Evolutionary conservation across 2,329 filamentous ascomycete species (phyloP).

Genomic region (Talaromyces sp.): DNA sequence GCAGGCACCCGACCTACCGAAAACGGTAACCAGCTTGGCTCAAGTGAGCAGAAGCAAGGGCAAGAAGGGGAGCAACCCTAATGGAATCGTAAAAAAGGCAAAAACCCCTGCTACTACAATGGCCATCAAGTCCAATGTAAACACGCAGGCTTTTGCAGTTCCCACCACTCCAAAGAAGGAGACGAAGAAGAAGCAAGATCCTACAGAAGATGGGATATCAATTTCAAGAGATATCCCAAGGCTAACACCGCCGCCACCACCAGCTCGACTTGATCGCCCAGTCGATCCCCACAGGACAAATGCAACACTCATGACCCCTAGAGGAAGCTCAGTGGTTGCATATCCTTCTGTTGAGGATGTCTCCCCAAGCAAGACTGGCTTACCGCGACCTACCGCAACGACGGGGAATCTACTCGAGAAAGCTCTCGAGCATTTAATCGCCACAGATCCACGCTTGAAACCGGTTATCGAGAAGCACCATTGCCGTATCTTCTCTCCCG

Average conservation of each 20-base stretch:
- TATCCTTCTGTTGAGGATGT: slow-evolving; percentile 34
- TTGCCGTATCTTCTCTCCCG: slow-evolving; percentile 73
- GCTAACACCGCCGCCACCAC: slow-evolving; percentile 29
- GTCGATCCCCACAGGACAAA: slow-evolving; percentile 44
- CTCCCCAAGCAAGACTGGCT: slow-evolving; percentile 36
- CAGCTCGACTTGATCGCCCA: slow-evolving; percentile 34
- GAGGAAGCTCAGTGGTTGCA: slow-evolving; percentile 42
- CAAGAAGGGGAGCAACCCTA: slow-evolving; percentile 19
- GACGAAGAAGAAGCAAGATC: slow-evolving; percentile 17
- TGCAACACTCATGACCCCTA: slow-evolving; percentile 44
- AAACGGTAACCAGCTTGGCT: background rate
- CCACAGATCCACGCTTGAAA: slow-evolving; percentile 65
- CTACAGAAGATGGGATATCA: background rate
- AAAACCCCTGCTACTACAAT: background rate
- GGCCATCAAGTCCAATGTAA: background rate
- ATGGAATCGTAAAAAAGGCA: slow-evolving; percentile 23
- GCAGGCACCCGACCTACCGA: slow-evolving; percentile 11
- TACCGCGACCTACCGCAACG: slow-evolving; percentile 47
- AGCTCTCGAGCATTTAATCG: slow-evolving; percentile 68
- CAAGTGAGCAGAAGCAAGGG: slow-evolving; percentile 11
- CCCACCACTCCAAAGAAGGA: slow-evolving; percentile 21
- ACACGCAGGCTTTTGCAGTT: slow-evolving; percentile 5
- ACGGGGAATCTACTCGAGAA: slow-evolving; percentile 67
- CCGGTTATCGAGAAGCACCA: slow-evolving; percentile 66
- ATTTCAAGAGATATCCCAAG: slow-evolving; percentile 29